Evolutionary conservation across 164 flowering plant species (phyloP).

Genomic region (Nelumbo lutea): DNA sequence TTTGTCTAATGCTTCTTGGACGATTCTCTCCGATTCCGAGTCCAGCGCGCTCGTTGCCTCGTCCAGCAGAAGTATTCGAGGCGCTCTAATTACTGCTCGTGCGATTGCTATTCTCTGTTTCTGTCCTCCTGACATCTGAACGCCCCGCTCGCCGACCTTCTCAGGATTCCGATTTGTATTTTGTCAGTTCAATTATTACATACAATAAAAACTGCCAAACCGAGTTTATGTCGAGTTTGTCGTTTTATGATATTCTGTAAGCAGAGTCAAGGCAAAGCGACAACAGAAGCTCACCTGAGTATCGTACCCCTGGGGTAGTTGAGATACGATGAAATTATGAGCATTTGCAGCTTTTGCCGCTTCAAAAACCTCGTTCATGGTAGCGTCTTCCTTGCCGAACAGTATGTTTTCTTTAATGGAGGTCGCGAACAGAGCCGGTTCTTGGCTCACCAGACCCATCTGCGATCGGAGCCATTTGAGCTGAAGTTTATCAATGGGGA

Average conservation of each 20-base stretch:
- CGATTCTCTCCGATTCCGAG: slow-evolving; percentile 76
- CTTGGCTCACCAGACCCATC: slow-evolving; percentile 94
- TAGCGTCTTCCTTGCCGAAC: slow-evolving; percentile 80
- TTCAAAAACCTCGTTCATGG: slow-evolving; percentile 53
- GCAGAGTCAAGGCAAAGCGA: not conserved
- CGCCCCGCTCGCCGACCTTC: slow-evolving; percentile 83
- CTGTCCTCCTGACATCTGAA: slow-evolving; percentile 66
- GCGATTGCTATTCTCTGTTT: not conserved
- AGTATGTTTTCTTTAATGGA: slow-evolving; percentile 74
- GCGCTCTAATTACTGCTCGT: slow-evolving; percentile 50
- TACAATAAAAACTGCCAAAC: no score
- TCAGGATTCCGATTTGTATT: no score
- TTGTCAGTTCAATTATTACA: no score
- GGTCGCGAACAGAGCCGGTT: slow-evolving; percentile 84
- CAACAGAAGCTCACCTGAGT: slow-evolving; percentile 49
- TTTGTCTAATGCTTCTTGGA: slow-evolving; percentile 73
- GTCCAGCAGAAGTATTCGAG: slow-evolving; percentile 54
- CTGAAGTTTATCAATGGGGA: slow-evolving; percentile 54
- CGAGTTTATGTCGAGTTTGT: not conserved
- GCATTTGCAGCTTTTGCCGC: slow-evolving; percentile 88
- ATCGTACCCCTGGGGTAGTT: slow-evolving; percentile 72
- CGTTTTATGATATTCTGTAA: not conserved
- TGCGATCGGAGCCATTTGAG: slow-evolving; percentile 84
- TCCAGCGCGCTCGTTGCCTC: slow-evolving; percentile 43
- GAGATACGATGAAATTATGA: slow-evolving; percentile 59